Percentiles rank a stretch among this genome's conserved stretches.
Evolutionary conservation across 768 basidiomycete species (phyloP).

Genomic region (Leucocoprinus leucothites): DNA sequence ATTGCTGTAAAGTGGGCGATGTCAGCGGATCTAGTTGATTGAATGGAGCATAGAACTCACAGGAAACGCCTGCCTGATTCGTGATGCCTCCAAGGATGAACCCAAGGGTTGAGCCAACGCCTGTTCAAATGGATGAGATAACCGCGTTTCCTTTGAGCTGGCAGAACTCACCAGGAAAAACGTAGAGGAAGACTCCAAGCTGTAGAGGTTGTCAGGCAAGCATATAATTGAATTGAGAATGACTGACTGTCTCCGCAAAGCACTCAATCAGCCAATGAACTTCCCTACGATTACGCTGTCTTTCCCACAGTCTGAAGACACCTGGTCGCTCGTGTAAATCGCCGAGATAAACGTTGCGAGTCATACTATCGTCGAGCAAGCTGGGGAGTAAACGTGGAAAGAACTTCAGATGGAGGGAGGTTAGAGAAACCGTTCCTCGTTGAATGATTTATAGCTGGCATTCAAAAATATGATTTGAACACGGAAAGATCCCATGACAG

Average conservation of each 20-base stretch:
- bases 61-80: conserved; percentile 40
- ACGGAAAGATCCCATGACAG: conserved; percentile 4
- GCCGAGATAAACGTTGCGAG: conserved; percentile 33
- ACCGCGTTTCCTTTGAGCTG: background rate
- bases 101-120: conserved; percentile 52
- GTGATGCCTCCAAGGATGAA: conserved; percentile 46
- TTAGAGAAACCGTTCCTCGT: background rate
- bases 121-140: conserved; percentile 22
- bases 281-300: conserved; percentile 33
- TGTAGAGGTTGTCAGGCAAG: conserved; percentile 20
- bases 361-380: conserved; percentile 6
- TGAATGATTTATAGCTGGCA: conserved; percentile 1
- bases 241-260: conserved; percentile 56
- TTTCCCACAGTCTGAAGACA: conserved; percentile 50
- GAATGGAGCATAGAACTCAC: conserved; percentile 30
- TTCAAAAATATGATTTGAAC: background rate
- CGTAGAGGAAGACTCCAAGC: conserved; percentile 63
- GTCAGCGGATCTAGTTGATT: too few relatives aligned
- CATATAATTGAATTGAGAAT: background rate
- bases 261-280: conserved; percentile 56
- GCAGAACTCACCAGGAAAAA: conserved; percentile 42
- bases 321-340: conserved; percentile 38
- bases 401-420: background rate
- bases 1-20: conserved; percentile 33
- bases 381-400: background rate